phyloP scores from a whole-genome alignment of 2,329 filamentous ascomycete species.

The Colletotrichum graminicola region DNA sequence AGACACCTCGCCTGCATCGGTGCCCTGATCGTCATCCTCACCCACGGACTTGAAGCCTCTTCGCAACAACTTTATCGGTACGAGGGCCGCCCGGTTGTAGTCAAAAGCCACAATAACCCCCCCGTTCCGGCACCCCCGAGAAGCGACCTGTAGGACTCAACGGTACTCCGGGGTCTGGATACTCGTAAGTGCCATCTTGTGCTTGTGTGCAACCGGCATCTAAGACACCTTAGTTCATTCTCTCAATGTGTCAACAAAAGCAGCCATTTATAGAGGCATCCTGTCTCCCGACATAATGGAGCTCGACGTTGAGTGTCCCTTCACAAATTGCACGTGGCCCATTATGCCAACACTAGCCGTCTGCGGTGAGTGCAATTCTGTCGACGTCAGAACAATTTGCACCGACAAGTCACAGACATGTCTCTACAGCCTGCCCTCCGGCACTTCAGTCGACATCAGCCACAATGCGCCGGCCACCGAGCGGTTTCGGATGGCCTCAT shows the following conservation, averaged over 20 bases:
- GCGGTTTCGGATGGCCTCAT: constrained; percentile 49
- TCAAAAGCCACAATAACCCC: constrained; percentile 39
- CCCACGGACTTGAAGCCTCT: constrained; percentile 55
- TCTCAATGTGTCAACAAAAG: constrained; percentile 52
- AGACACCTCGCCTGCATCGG: constrained; percentile 56
- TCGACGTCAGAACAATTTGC: constrained; percentile 42
- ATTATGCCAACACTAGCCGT: constrained; percentile 52
- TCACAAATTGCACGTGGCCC: constrained; percentile 53
- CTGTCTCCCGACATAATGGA: constrained; percentile 48
- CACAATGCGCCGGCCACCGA: constrained; percentile 44
- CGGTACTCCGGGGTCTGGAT: constrained; percentile 45
- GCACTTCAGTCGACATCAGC: constrained; percentile 47
- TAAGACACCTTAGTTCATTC: constrained; percentile 41
- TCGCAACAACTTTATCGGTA: constrained; percentile 55
- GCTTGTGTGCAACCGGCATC: neutral
- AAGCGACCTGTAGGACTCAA: constrained; percentile 53
- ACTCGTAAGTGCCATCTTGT: constrained; percentile 21
- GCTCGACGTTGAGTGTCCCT: constrained; percentile 47
- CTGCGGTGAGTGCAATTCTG: constrained; percentile 50
- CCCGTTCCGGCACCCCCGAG: constrained; percentile 48
- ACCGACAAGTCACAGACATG: constrained; percentile 46
- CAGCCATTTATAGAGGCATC: constrained; percentile 55
- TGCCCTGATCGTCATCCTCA: constrained; percentile 52
- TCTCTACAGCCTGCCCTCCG: constrained; percentile 48
- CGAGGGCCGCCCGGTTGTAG: constrained; percentile 46